Conservation (phyloP, 1,284 basidiomycete genomes). For the Caloboletus inedulis region DNA sequence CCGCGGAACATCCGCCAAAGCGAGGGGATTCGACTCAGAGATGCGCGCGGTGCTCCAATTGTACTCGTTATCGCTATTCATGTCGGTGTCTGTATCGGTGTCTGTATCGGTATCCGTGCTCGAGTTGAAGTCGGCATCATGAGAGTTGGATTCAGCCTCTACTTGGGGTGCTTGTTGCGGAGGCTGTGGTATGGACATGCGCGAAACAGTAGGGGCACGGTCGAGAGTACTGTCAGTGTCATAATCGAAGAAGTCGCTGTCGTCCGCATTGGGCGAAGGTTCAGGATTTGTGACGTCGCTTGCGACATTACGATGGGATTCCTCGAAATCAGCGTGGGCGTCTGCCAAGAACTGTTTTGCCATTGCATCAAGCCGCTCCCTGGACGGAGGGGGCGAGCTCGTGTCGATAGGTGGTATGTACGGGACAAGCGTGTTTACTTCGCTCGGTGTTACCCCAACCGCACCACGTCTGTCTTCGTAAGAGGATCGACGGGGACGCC, state of each 20-base stretch:
- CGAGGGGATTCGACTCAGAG: constrained; percentile 10
- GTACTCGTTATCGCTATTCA: constrained; percentile 10
- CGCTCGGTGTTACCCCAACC: constrained; percentile 22
- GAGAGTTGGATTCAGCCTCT: constrained; percentile 6
- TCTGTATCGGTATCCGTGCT: constrained; percentile 19
- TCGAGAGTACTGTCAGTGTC: constrained; percentile 20
- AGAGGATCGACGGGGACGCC: constrained; percentile 25
- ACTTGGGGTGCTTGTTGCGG: not conserved
- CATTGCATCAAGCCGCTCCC: constrained; percentile 22
- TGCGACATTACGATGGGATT: not conserved
- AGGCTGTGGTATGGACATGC: not conserved
- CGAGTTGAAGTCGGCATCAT: constrained; percentile 9
- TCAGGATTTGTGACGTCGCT: not conserved
- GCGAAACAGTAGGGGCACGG: not conserved
- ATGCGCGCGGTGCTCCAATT: constrained; percentile 10
- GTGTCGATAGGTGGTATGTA: constrained; percentile 25
- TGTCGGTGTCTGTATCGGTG: constrained; percentile 20
- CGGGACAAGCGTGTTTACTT: constrained; percentile 28
- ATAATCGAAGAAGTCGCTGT: constrained; percentile 17
- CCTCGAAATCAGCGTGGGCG: constrained; percentile 15
- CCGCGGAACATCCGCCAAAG: constrained; percentile 1
- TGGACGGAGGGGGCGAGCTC: constrained; percentile 17
- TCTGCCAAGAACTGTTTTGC: constrained; percentile 18
- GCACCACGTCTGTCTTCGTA: constrained; percentile 26
- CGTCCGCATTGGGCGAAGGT: not conserved